Base-by-base conservation (phyloP, 1,284 basidiomycete species). In the Ceratobasidium sp. region DNA sequence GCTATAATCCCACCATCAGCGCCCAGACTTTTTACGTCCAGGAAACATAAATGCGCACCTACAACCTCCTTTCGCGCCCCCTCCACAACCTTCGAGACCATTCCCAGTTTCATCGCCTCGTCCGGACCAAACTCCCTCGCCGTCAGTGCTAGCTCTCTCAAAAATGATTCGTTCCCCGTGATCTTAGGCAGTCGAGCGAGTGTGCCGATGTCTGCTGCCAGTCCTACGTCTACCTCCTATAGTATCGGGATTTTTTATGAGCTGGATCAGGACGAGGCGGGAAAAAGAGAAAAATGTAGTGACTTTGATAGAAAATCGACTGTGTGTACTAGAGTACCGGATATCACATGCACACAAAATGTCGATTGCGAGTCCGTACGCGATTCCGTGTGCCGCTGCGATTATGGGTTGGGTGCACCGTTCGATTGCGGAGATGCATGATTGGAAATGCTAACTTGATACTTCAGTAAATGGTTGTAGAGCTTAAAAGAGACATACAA, bases 141-240 rank as follows among this genome's bases (percentile, higher is more conserved):
- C 0, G 95, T 95, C 82, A 94, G 91, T 0, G 94, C 93, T 10
- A 97, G 88, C 85, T 98, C 97, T 71, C 91, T 88, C 0, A 92
- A 87, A n/a, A 94, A 87, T 7, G 93, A 95, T 49, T 91, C 90
- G 85, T 96, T 97, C 0, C 92, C 95, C 0, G 91, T 90, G 61
- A 95, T 89, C 83, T 96, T 95, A 0, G 95, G 95, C 42, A 97
- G 87, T 55, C 94, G 91, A 46, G 97, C 95, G 18, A 99, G 89
- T 0, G 95, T 93, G 1, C 97, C 97, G 67, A 97, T 93, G 84
- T 98, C 97, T 1, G 97, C 94, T 1, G 96, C 96, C 0, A 98
- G 88, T 0, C 95, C 96, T 9, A 96, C 90, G 82, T 97, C 95
- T 9, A 96, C 94, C 89, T 98, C 96, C 94, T 95, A 83, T 40